Evolutionary conservation across 352 stramenopile species (phyloP).

Genomic region (Phytophthora quininea): DNA sequence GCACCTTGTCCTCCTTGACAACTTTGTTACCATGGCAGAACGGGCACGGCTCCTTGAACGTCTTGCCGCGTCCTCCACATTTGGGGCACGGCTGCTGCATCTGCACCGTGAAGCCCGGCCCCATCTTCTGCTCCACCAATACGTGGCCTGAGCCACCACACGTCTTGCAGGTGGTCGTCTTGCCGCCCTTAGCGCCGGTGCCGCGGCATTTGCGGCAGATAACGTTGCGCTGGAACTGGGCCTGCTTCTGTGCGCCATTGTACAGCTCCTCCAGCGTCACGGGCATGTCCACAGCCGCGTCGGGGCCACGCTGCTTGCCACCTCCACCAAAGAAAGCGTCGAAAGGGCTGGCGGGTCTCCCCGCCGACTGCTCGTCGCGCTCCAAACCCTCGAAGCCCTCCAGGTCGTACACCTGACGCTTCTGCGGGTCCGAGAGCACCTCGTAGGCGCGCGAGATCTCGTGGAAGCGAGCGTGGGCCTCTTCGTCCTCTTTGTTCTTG

Average conservation of each 20-base stretch:
- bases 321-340: constrained; percentile 83
- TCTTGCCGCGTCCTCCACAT: constrained; percentile 89
- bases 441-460: constrained; percentile 91
- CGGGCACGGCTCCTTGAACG: constrained; percentile 96
- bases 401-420: constrained; percentile 92
- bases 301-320: constrained; percentile 73
- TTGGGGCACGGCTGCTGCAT: constrained; percentile 91
- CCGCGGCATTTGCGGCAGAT: constrained; percentile 88
- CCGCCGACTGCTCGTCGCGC: constrained; percentile 61
- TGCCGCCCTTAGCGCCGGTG: constrained; percentile 83
- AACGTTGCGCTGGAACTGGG: constrained; percentile 72
- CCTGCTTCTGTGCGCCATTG: constrained; percentile 79
- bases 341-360: constrained; percentile 65
- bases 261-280: constrained; percentile 89
- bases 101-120: constrained; percentile 83
- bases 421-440: constrained; percentile 90
- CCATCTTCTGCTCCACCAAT: constrained; percentile 84
- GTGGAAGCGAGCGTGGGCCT: constrained; percentile 90
- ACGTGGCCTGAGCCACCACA: constrained; percentile 78
- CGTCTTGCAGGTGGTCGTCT: constrained; percentile 77
- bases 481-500: constrained; percentile 84
- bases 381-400: constrained; percentile 91
- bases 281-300: constrained; percentile 74
- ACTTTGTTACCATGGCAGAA: constrained; percentile 86
- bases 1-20: constrained; percentile 79